Base-by-base conservation (phyloP, 257 asterid genomes). In the Gentiana straminea region DNA sequence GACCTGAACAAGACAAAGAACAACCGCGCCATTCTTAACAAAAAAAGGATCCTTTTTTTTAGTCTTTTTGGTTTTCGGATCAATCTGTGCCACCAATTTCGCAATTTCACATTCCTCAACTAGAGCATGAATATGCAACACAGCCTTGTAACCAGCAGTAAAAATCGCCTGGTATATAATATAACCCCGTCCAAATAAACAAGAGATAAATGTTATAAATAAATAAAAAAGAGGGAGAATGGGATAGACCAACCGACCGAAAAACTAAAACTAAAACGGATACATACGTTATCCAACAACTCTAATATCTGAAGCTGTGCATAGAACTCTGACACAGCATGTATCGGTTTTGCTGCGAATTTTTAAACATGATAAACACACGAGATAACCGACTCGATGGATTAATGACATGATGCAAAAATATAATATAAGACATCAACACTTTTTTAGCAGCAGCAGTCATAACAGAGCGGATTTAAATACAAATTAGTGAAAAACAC, bases 131-230 rank as follows among this genome's bases (percentile, higher is more conserved):
- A 92, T 75, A 71, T 92, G 99, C 78, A 92, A 67, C 58, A 92
- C 79, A 60, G 97, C 99, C 84, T 92, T 92, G 79, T 88, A 92
- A n/a, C 99, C 99, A 65, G 95, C 92, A 65, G 94, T 85, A 73
- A 92, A 92, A 46, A 88, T 85, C 51, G 93, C 98, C 98, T 92
- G 88, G 24, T 41, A 41, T 10, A 52, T 33, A 46, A 47, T 24
- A 37, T 7, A 57, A 15, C 13, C 10, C 24, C 8, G 15, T 58
- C 37, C 59, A 38, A 33, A 32, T 9, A 35, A 53, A 37, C 34
- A 52, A 35, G 33, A 33, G 4, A 2, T n/a, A 50, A 55, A 24
- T 24, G 24, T 24, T 24, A 55, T 7, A 35, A 6, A 13, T 8
- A 12, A 6, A 43, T 35, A 37, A 35, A 35, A 38, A 36, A 46